Conservation (phyloP, 176 grass and related monocot genomes). For the Carex scoparia region DNA sequence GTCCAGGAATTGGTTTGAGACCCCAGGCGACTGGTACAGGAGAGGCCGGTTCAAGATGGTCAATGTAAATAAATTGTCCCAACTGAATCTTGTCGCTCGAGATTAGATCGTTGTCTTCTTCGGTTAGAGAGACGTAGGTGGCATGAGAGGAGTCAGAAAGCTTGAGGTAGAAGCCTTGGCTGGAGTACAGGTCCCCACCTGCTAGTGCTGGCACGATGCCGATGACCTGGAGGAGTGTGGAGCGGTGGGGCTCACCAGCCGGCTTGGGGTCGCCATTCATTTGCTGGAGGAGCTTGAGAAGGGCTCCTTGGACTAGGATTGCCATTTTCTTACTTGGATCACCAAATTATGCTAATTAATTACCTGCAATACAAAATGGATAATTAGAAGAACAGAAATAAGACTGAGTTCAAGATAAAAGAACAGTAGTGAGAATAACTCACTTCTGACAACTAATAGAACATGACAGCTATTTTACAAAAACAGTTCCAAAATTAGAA, state of each 20-base stretch:
- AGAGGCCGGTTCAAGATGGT: conserved; percentile 54
- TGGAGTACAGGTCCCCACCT: conserved; percentile 78
- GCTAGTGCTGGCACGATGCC: conserved; percentile 85
- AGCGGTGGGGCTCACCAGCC: conserved; percentile 49
- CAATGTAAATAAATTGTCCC: conserved; percentile 82
- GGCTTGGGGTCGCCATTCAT: conserved; percentile 69
- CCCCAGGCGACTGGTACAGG: conserved; percentile 74
- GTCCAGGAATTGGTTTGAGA: conserved; percentile 64
- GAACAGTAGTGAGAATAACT: not conserved
- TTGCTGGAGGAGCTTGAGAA: conserved; percentile 83
- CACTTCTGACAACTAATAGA: not conserved
- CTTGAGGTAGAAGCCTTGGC: conserved; percentile 89
- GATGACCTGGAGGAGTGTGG: conserved; percentile 81
- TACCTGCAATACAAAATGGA: not conserved
- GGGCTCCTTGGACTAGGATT: conserved; percentile 69
- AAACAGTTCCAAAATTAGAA: not conserved
- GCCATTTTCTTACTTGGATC: conserved; percentile 46
- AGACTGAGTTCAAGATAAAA: not conserved
- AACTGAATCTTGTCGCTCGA: conserved; percentile 89
- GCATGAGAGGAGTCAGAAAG: conserved; percentile 90
- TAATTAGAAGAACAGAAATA: not conserved
- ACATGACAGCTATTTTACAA: not conserved
- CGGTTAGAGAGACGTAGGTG: conserved; percentile 72
- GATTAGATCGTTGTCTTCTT: conserved; percentile 86
- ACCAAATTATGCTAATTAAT: not conserved